These are phyloP conservation scores for Silene coronaria DNA, from an alignment of 179 eudicot species.

Conservation along the genomic window DNA sequence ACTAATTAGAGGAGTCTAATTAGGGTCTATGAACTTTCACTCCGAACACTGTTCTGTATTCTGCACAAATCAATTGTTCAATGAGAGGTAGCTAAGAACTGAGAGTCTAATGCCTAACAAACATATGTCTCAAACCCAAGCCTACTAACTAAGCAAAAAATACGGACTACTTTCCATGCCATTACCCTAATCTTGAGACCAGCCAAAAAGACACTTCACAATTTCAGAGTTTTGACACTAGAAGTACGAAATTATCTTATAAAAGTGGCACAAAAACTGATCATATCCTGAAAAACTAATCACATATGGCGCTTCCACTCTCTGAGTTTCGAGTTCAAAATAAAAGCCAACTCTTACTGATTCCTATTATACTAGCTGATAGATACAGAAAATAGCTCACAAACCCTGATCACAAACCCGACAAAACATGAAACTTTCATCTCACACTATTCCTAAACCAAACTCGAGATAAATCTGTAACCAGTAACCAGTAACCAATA, in stretches of 20 bases:
- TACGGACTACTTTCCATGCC: no score
- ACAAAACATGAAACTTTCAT: not conserved
- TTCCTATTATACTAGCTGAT: not conserved
- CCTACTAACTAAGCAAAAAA: slow-evolving; percentile 6
- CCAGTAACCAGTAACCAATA: not conserved
- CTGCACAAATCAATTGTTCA: slow-evolving; percentile 34
- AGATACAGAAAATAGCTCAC: not conserved
- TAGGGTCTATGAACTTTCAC: no score
- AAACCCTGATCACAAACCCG: not conserved
- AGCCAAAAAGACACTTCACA: no score
- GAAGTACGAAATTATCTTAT: not conserved
- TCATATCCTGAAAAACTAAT: not conserved
- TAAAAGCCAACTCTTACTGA: not conserved
- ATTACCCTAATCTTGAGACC: no score
- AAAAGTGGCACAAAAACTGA: not conserved
- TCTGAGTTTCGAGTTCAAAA: not conserved
- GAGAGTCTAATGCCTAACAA: not conserved
- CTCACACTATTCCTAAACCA: not conserved
- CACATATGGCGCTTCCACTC: not conserved
- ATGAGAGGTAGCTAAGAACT: not conserved
- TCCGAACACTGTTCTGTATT: slow-evolving; percentile 91
- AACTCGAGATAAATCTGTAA: not conserved
- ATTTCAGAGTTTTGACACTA: not conserved
- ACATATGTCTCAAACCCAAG: not conserved
- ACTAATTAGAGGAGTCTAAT: no score